A percentile compares a stretch with the other conserved stretches of the same genome.
Evolutionary conservation across 192 early-diverging fungal species (phyloP).

Genomic region (Haplosporangium gracile): DNA sequence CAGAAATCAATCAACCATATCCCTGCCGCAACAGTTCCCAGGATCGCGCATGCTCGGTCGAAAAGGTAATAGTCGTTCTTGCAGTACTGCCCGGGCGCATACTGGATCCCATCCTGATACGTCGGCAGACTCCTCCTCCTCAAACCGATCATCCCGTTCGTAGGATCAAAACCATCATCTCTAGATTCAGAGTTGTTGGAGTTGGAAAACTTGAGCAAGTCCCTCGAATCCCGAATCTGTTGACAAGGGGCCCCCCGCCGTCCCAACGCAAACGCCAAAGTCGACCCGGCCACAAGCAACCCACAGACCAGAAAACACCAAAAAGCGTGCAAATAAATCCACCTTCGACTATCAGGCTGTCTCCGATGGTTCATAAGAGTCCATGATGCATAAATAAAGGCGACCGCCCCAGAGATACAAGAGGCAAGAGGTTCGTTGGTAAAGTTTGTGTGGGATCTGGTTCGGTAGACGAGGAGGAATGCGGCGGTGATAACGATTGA

Average conservation of each 20-base stretch:
- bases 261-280: slow-evolving; percentile 16
- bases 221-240: background rate
- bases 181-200: background rate
- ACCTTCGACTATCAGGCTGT: slow-evolving; percentile 27
- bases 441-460: slow-evolving; percentile 32
- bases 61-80: slow-evolving; percentile 28
- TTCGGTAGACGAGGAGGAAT: slow-evolving; percentile 43
- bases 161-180: background rate
- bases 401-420: slow-evolving; percentile 32
- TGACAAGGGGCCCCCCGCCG: slow-evolving; percentile 3
- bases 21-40: slow-evolving; percentile 24
- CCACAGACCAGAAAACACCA: slow-evolving; percentile 31
- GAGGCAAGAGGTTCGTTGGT: slow-evolving; percentile 38
- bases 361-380: slow-evolving; percentile 32
- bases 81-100: slow-evolving; percentile 16
- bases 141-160: background rate
- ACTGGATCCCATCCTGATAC: slow-evolving; percentile 22
- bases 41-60: slow-evolving; percentile 33
- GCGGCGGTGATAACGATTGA: slow-evolving; percentile 26
- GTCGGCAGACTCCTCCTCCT: background rate
- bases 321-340: slow-evolving; percentile 31
- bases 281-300: slow-evolving; percentile 15
- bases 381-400: slow-evolving; percentile 45
- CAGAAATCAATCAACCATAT: slow-evolving; percentile 44
- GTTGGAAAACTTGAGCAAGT: background rate